A percentile compares a stretch with the other conserved stretches of the same genome.
Conservation (phyloP, 2,329 filamentous ascomycete species). For the Hypoxylon sp. region DNA sequence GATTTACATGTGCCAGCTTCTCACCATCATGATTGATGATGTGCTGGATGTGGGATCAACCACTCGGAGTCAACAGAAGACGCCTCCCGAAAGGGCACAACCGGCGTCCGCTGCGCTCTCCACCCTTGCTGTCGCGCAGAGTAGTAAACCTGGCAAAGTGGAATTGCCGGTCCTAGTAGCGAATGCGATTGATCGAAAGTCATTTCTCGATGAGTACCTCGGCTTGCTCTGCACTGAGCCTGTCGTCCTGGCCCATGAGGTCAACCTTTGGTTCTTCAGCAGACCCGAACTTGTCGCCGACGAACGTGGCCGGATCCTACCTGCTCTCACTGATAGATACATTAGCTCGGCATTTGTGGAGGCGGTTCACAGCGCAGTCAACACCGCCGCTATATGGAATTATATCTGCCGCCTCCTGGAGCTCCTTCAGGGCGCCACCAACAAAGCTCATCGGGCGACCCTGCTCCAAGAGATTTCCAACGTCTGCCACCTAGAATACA, state of each 20-base stretch:
- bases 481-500: not conserved
- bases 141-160: not conserved
- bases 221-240: not conserved
- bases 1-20: not conserved
- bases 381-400: not conserved
- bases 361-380: not conserved
- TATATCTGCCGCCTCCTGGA: not conserved
- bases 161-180: not conserved
- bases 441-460: not conserved
- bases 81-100: not conserved
- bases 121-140: not conserved
- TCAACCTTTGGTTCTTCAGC: constrained; percentile 1
- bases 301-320: not conserved
- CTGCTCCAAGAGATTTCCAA: constrained; percentile 7
- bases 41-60: constrained; percentile 1
- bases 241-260: not conserved
- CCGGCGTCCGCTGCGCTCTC: not conserved
- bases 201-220: constrained; percentile 3
- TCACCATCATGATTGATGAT: constrained; percentile 1
- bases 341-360: constrained; percentile 1
- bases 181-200: constrained; percentile 1
- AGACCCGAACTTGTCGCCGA: constrained; percentile 6
- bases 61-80: not conserved
- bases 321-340: constrained; percentile 1
- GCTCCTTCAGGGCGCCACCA: not conserved